Evolutionary conservation across 305 asterid species (phyloP), one percentile per base, ranked within the genome.

Genomic region (Fraxinus sp.): DNA sequence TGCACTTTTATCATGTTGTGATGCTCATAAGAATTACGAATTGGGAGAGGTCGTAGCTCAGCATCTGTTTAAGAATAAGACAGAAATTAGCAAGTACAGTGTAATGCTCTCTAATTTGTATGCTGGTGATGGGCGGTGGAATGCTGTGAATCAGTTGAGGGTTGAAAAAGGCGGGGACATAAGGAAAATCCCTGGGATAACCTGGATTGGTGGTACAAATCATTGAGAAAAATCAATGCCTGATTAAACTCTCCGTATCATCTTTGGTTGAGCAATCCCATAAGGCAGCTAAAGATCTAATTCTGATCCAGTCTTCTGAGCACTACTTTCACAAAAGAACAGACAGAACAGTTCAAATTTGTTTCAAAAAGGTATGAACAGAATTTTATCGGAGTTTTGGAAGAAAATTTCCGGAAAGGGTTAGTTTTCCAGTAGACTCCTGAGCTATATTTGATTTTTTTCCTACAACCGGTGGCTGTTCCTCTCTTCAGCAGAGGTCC

Each of bases 111-210:
- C 52, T 10, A 95, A 95, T 80, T 32, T 90, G n/a, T 89, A 86
- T n/a, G 97, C 98, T 36, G 84, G 91, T 16, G 88, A 87, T 64
- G 95, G 89, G 84, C 92, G 92, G 83, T 95, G 98, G 98, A 87
- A 92, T 59, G 87, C 84, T 75, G 97, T 88, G 83, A 87, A 86
- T 89, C 89, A 75, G 33, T 43, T 93, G 87, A 91, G 98, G 88
- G 90, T 36, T 5, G 87, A 85, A 73, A 30, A 9, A 10, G 87
- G 82, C 70, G 86, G 85, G 7, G 79, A 68, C 37, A 80, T 70
- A 55, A 86, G 88, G 79, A 95, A 95, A 84, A 80, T 88, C 62
- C 86, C 93, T 57, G 98, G 92, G 3, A 86, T 86, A 52, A 93
- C 94, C 82, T 89, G 98, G 94, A 83, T 91, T 74, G 46, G 75